Evolutionary conservation across 2,329 filamentous ascomycete genomes (phyloP).

Genomic region (Venturia pyrina): DNA sequence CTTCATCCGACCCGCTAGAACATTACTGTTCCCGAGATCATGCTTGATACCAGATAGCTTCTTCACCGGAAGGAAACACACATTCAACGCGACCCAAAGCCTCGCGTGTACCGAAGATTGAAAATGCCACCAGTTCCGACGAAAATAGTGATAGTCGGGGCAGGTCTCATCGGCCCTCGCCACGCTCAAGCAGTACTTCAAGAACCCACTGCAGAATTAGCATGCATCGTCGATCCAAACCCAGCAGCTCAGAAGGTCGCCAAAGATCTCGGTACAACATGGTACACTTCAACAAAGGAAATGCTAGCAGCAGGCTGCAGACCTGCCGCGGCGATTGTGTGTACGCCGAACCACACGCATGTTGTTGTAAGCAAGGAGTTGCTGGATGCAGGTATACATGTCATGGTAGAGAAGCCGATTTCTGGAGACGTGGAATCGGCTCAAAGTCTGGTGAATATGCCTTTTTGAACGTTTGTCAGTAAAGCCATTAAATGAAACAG

Average conservation of each 20-base stretch:
- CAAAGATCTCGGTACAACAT: conserved; percentile 26
- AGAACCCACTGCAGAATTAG: conserved; percentile 29
- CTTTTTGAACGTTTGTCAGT: background rate
- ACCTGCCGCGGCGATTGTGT: conserved; percentile 48
- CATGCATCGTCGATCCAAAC: conserved; percentile 38
- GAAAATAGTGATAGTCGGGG: conserved; percentile 38
- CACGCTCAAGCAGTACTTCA: conserved; percentile 36
- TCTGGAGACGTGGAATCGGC: conserved; percentile 33
- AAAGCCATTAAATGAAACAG: conserved; percentile 9
- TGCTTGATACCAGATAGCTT: background rate
- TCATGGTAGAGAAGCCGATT: conserved; percentile 50
- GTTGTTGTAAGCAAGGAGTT: conserved; percentile 41
- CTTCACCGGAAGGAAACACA: background rate
- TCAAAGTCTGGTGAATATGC: conserved; percentile 19
- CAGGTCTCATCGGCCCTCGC: conserved; percentile 40
- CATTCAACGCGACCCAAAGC: no score
- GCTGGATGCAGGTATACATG: conserved; percentile 38
- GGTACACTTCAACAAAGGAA: conserved; percentile 31
- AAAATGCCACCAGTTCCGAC: background rate
- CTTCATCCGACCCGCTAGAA: no score
- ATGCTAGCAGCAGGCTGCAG: conserved; percentile 31
- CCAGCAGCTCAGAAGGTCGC: conserved; percentile 29
- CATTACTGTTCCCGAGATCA: no score
- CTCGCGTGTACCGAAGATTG: background rate
- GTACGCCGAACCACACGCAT: conserved; percentile 51